phyloP scores from a whole-genome alignment of 208 protist species.

The Trypanosoma platydactyli region DNA sequence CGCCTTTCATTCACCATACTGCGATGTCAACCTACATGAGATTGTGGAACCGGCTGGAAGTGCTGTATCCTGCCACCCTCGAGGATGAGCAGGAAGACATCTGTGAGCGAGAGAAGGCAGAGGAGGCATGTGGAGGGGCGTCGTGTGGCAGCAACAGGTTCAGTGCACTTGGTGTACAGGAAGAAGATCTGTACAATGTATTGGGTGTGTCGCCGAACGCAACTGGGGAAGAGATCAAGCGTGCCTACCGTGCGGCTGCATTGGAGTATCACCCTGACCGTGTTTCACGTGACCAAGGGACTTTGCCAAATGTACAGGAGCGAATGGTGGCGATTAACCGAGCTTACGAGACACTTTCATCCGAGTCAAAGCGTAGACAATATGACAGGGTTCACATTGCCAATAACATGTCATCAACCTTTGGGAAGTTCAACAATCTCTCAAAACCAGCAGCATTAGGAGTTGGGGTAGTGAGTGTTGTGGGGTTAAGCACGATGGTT shows the following conservation, averaged over 20 bases:
- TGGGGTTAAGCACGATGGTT: conserved; percentile 25
- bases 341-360: conserved; percentile 77
- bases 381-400: conserved; percentile 59
- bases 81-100: conserved; percentile 53
- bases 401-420: conserved; percentile 23
- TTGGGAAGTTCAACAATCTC: conserved; percentile 45
- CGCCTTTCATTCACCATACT: conserved; percentile 29
- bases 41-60: conserved; percentile 35
- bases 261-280: conserved; percentile 76
- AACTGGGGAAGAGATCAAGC: conserved; percentile 55
- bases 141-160: not conserved
- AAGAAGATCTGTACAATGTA: conserved; percentile 52
- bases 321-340: conserved; percentile 80
- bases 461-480: conserved; percentile 21
- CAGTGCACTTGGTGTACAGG: not conserved
- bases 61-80: conserved; percentile 40
- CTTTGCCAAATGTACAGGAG: conserved; percentile 49
- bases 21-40: not conserved
- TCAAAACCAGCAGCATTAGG: conserved; percentile 29
- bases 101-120: conserved; percentile 45
- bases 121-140: conserved; percentile 31
- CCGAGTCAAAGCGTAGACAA: conserved; percentile 46
- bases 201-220: conserved; percentile 57
- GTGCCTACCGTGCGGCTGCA: conserved; percentile 60
- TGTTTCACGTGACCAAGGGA: conserved; percentile 32